phyloP scores from a whole-genome alignment of 768 basidiomycete species.

The Lactifluus echinatus region DNA sequence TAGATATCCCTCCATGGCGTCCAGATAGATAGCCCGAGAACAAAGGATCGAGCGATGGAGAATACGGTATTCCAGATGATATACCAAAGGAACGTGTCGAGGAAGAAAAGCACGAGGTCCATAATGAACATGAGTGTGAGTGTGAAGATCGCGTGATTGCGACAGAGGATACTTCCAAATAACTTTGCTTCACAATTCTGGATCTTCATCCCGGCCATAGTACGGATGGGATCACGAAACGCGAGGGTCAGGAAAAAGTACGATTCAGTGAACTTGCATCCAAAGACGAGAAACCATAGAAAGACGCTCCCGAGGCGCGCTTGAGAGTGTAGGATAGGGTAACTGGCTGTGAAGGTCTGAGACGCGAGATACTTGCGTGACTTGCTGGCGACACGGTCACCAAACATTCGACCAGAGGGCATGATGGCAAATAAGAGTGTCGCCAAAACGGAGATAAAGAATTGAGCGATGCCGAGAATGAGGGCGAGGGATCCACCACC shows the following conservation, averaged over 20 bases:
- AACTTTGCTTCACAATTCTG: conserved; percentile 82
- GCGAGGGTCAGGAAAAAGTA: conserved; percentile 98
- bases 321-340: conserved; percentile 55
- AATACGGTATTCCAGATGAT: conserved; percentile 99
- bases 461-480: conserved; percentile 94
- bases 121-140: conserved; percentile 98
- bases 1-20: conserved; percentile 99
- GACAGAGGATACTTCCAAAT: conserved; percentile 78
- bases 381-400: conserved; percentile 93
- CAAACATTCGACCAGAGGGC: conserved; percentile 98
- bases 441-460: conserved; percentile 83
- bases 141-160: conserved; percentile 91
- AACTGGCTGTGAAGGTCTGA: conserved; percentile 97
- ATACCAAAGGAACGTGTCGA: conserved; percentile 99
- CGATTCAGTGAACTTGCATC: conserved; percentile 93
- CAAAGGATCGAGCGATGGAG: conserved; percentile 81
- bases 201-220: conserved; percentile 96
- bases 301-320: conserved; percentile 71
- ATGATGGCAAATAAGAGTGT: conserved; percentile 84
- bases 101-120: conserved; percentile 94
- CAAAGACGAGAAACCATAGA: conserved; percentile 90
- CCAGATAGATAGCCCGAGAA: conserved; percentile 93
- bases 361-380: conserved; percentile 94
- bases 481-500: conserved; percentile 66
- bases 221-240: conserved; percentile 85